Percentiles rank a stretch among this genome's conserved stretches.
phyloP scores from a whole-genome alignment of 2,329 filamentous ascomycete species.

The Fusarium pseudocircinatum region DNA sequence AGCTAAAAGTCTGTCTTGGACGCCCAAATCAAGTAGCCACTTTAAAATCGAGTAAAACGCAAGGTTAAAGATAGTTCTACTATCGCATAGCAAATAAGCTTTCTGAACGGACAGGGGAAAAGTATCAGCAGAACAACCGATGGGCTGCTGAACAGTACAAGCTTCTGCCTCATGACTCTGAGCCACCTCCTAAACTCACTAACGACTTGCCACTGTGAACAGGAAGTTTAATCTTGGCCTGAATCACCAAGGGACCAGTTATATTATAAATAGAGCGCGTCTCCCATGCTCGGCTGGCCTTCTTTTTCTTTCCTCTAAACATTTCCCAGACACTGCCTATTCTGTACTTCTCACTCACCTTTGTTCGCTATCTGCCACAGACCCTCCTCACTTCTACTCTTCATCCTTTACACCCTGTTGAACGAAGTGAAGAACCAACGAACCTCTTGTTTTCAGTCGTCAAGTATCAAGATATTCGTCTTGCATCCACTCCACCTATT shows the following conservation, averaged over 20 bases:
- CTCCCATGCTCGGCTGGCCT: background rate
- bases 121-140: background rate
- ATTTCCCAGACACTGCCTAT: no score
- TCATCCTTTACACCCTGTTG: background rate
- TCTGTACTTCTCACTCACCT: background rate
- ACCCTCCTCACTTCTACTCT: background rate
- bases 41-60: rapidly evolving
- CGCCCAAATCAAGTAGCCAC: background rate
- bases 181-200: background rate
- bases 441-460: background rate
- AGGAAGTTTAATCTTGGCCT: background rate
- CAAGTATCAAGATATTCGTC: background rate
- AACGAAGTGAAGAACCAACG: background rate
- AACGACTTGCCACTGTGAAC: background rate
- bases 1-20: background rate
- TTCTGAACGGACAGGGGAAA: rapidly evolving
- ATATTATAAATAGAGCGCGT: background rate
- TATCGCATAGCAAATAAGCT: rapidly evolving
- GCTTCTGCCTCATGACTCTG: background rate
- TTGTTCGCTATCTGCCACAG: no score
- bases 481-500: background rate
- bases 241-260: no score
- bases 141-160: background rate
- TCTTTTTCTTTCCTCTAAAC: background rate
- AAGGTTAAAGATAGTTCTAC: rapidly evolving